Conservation (phyloP, 805 yeast genomes). For the Yarrowia bubula region DNA sequence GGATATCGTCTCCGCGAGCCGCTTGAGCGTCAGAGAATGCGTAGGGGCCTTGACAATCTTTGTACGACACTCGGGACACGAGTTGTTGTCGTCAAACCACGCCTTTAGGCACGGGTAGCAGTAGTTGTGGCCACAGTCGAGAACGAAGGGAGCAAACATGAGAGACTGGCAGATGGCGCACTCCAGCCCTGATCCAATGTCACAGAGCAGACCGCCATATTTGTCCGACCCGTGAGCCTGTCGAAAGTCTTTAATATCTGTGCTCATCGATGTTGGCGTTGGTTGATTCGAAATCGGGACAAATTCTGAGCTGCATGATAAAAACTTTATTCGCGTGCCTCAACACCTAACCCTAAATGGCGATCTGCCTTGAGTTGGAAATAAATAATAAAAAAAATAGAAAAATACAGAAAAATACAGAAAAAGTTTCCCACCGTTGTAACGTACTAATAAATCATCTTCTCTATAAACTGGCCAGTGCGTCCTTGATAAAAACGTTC, state of each 20-base stretch:
- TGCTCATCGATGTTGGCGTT: not conserved
- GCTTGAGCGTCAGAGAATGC: not conserved
- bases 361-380: too few relatives aligned
- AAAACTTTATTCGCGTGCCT: not conserved
- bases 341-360: not conserved
- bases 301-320: not conserved
- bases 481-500: conserved; percentile 10
- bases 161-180: conserved; percentile 63
- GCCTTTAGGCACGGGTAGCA: conserved; percentile 47
- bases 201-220: not conserved
- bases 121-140: conserved; percentile 64
- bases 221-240: not conserved
- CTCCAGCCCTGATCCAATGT: not conserved
- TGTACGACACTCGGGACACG: conserved; percentile 34
- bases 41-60: not conserved
- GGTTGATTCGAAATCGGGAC: not conserved
- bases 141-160: conserved; percentile 56
- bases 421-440: too few relatives aligned
- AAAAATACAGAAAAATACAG: too few relatives aligned
- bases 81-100: conserved; percentile 36
- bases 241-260: not conserved
- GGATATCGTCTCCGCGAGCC: not conserved
- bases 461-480: conserved; percentile 1
- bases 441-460: not conserved
- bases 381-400: too few relatives aligned